Evolutionary conservation across 2,329 filamentous ascomycete species (phyloP), one percentile per base, ranked within the genome.

Genomic region (Beauveria rudraprayagi): DNA sequence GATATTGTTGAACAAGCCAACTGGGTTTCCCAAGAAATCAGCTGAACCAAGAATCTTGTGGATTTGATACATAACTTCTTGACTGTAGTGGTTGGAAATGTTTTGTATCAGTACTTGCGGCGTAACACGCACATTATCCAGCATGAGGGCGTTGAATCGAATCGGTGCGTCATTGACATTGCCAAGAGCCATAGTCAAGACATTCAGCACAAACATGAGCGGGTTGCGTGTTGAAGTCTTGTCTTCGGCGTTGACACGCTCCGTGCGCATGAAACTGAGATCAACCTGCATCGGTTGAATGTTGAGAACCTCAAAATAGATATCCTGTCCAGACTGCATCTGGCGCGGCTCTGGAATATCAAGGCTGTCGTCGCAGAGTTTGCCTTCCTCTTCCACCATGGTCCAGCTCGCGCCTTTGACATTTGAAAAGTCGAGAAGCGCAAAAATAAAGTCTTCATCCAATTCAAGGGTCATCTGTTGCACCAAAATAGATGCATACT

Each of bases 381-480:
- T 89, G 63, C 90, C 92, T 67, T 93, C 89, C 62, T 91, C 86
- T 62, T 91, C 86, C 1, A 75, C 76, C 67, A 69, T 64, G 1
- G 73, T 73, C 92, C 91, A 97, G 2, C 88, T 90, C 3, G 92
- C 91, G 28, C 93, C 93, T 3, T 91, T 92, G 0, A 96, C 88
- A 74, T 96, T 96, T 40, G 90, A 88, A 71, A 97, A 99, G 72
- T 99, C 95, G 1, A 99, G 79, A 64, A 99, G 83, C 0, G 94
- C 92, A 72, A 96, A 96, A 61, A 99, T 92, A 75, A 99, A 99
- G 72, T 99, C 94, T 69, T 99, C 94, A 66, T 99, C 94, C 54
- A 99, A 86, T 68, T 99, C 94, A 2, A 99, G 81, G 0, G 94
- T 99, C 92, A 99, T 97, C 73, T 99, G 92, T 73, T 99, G 94